Conservation (phyloP, 306 rosid species). For the Biancaea sappan region DNA sequence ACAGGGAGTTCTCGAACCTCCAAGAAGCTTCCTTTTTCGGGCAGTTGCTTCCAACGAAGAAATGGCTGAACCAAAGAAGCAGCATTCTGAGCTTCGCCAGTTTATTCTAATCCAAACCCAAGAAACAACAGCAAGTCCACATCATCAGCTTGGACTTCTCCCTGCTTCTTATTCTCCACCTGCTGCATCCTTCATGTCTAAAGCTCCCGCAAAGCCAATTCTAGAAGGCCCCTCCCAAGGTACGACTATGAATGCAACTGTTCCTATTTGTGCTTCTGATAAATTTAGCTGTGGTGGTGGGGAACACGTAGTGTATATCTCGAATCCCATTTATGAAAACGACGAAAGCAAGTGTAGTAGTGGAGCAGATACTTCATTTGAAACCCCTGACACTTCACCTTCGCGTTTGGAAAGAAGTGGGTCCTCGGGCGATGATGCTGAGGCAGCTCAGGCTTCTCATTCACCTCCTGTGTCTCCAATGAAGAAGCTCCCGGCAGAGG, state of each 20-base stretch:
- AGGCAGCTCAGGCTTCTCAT: conserved; percentile 25
- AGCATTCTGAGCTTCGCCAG: conserved; percentile 43
- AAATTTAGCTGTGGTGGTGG: neutral
- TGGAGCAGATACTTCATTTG: conserved; percentile 61
- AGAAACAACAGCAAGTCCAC: conserved; percentile 42
- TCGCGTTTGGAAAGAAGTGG: conserved; percentile 55
- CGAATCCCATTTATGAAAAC: conserved; percentile 81
- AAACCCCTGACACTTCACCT: conserved; percentile 88
- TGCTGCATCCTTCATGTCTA: conserved; percentile 35
- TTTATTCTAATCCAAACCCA: conserved; percentile 50
- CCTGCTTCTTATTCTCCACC: conserved; percentile 45
- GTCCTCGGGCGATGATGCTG: conserved; percentile 54
- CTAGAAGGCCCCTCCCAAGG: conserved; percentile 30
- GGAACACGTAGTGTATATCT: conserved; percentile 78
- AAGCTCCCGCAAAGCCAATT: conserved; percentile 35
- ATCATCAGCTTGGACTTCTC: conserved; percentile 31
- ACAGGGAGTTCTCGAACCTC: conserved; percentile 82
- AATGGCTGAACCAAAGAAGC: conserved; percentile 43
- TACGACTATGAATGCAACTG: neutral
- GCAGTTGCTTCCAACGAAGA: conserved; percentile 39
- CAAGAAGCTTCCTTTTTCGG: conserved; percentile 74
- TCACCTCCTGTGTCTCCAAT: conserved; percentile 87
- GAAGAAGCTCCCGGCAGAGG: conserved; percentile 82
- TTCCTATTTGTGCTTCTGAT: conserved; percentile 25
- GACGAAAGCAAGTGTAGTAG: conserved; percentile 43